phyloP scores from a whole-genome alignment of 2,329 filamentous ascomycete genomes.

The Pseudogymnoascus sp. region DNA sequence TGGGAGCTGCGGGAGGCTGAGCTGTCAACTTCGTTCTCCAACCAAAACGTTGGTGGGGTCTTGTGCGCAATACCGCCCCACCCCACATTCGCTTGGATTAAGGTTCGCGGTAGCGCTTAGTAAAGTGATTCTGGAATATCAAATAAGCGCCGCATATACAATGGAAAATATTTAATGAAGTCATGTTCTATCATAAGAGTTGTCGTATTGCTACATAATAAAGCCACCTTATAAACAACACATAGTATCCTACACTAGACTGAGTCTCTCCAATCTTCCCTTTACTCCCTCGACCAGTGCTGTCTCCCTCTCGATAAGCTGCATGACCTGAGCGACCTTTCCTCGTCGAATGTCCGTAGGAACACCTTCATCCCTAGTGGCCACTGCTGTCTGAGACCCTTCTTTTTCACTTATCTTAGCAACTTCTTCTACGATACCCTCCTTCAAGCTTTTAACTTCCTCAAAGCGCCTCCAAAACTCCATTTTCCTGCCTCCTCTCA shows the following conservation, averaged over 20 bases:
- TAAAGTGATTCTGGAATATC: not conserved
- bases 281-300: constrained; percentile 62
- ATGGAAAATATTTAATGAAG: not conserved
- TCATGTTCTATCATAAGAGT: not conserved
- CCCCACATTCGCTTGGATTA: constrained; percentile 7
- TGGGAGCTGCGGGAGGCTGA: not conserved
- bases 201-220: constrained; percentile 3
- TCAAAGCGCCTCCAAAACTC: constrained; percentile 51
- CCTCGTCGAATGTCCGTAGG: constrained; percentile 54
- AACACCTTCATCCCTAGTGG: constrained; percentile 26
- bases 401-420: constrained; percentile 18
- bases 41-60: constrained; percentile 9
- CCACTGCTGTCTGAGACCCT: constrained; percentile 16
- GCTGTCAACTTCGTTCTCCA: constrained; percentile 8
- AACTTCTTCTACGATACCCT: constrained; percentile 44
- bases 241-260: constrained; percentile 13
- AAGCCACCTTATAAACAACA: not conserved
- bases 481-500: constrained; percentile 29
- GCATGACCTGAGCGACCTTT: constrained; percentile 58
- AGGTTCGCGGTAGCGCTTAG: constrained; percentile 8
- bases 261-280: constrained; percentile 52
- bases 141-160: constrained; percentile 1
- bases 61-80: constrained; percentile 6
- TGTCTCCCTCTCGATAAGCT: constrained; percentile 57
- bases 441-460: constrained; percentile 46